Evolutionary conservation across 257 asterid species (phyloP).

Genomic region (Primulina huaijiensis): DNA sequence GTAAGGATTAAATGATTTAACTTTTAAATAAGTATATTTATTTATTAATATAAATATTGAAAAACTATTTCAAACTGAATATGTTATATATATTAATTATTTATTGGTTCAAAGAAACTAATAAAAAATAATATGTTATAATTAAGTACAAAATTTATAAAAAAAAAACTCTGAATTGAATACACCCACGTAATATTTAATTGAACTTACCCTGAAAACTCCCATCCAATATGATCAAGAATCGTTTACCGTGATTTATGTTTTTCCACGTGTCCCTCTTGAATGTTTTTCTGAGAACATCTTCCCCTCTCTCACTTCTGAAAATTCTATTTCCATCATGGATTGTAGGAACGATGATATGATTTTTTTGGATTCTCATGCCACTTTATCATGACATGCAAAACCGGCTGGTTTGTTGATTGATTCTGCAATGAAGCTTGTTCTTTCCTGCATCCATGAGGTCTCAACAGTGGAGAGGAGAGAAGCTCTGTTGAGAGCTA

Average conservation of each 20-base stretch:
- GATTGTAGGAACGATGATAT: slow-evolving; percentile 11
- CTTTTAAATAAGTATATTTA: too few species aligned
- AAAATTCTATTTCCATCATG: slow-evolving; percentile 11
- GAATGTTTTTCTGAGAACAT: slow-evolving; percentile 12
- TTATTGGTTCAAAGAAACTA: too few species aligned
- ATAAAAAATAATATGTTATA: too few species aligned
- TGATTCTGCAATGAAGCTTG: slow-evolving; percentile 93
- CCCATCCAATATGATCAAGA: background rate
- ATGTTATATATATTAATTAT: too few species aligned
- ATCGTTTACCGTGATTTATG: background rate
- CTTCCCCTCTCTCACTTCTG: background rate
- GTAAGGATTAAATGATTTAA: too few species aligned
- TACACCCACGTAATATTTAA: too few species aligned
- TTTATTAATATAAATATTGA: too few species aligned
- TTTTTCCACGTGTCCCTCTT: background rate
- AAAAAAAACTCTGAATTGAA: too few species aligned
- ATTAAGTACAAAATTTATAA: too few species aligned
- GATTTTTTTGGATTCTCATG: too few species aligned
- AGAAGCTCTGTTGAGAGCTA: slow-evolving; percentile 80
- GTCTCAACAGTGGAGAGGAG: slow-evolving; percentile 70
- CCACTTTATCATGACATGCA: too few species aligned
- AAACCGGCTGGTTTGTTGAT: slow-evolving; percentile 84
- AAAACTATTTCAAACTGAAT: too few species aligned
- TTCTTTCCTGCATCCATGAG: slow-evolving; percentile 63
- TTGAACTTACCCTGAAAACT: background rate